Conservation (phyloP, 331 rosid species). For the Pyracantha coccinea region DNA sequence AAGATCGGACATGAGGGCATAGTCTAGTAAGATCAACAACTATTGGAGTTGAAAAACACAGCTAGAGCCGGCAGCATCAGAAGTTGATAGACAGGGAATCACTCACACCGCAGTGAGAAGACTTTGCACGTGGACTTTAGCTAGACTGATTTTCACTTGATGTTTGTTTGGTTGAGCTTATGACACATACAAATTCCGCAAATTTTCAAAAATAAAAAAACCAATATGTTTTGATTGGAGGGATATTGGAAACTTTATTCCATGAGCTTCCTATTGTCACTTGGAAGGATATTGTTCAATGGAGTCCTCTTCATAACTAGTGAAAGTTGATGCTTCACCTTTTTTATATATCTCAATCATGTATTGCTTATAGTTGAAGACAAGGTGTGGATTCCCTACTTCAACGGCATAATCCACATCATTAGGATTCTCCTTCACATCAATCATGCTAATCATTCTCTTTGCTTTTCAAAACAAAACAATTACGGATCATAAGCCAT, state of each 20-base stretch:
- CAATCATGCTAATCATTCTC: background rate
- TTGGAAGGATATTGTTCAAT: background rate
- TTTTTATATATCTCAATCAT: background rate
- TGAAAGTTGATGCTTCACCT: background rate
- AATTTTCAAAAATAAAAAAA: no score
- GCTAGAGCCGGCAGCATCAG: no score
- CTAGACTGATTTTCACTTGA: no score
- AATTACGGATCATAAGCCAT: background rate
- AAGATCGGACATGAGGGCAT: no score
- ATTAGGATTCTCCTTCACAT: background rate
- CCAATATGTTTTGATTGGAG: background rate
- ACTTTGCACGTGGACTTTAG: no score
- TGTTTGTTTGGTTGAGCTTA: no score
- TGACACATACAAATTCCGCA: no score
- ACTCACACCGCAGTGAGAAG: no score
- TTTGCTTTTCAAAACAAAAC: background rate
- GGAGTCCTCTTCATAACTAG: background rate
- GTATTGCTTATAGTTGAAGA: background rate
- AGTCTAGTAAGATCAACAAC: no score
- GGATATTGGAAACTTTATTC: background rate
- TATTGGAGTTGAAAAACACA: no score
- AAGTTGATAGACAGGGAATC: no score
- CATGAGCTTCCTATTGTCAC: background rate
- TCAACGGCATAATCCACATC: background rate
- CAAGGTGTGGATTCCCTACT: background rate